phyloP scores from a whole-genome alignment of 2,329 filamentous ascomycete genomes.

The Colletotrichum plurivorum region DNA sequence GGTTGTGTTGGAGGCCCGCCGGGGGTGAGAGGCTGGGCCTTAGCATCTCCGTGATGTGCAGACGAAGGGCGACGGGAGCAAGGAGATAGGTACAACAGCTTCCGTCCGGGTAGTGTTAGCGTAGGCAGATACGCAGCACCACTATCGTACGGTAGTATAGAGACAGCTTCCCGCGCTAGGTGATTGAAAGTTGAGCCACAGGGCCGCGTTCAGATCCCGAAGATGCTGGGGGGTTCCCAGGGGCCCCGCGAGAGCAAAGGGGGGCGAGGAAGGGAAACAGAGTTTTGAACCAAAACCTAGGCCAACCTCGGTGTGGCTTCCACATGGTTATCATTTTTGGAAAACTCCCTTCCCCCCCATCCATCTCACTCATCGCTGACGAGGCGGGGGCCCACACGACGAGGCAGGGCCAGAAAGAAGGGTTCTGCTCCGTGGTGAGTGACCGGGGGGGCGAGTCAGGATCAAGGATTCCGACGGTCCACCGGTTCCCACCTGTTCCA shows the following conservation, averaged over 20 bases:
- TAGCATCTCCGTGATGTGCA: not conserved
- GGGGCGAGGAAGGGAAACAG: conserved; percentile 26
- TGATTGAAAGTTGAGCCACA: conserved; percentile 9
- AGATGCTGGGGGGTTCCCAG: conserved; percentile 18
- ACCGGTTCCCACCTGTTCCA: conserved; percentile 39
- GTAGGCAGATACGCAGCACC: not conserved
- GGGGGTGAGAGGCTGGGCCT: conserved; percentile 1
- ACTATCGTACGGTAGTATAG: not conserved
- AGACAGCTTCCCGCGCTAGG: not conserved
- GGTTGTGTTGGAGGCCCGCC: not conserved
- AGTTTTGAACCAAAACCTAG: conserved; percentile 38
- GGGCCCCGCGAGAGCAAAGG: conserved; percentile 1
- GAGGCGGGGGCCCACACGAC: conserved; percentile 5
- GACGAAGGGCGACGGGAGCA: not conserved
- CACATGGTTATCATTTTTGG: conserved; percentile 41
- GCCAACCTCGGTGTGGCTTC: conserved; percentile 31
- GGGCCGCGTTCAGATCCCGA: conserved; percentile 38
- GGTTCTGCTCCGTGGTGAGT: conserved; percentile 33
- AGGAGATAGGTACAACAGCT: not conserved
- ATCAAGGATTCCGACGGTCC: conserved; percentile 17
- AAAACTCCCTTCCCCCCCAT: not conserved
- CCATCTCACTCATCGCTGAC: conserved; percentile 36
- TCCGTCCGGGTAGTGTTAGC: too few relatives aligned
- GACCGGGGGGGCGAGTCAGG: conserved; percentile 31
- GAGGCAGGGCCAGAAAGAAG: conserved; percentile 29